Conservation (phyloP, 768 basidiomycete species). For the Tylopilus vinaceipallidus region DNA sequence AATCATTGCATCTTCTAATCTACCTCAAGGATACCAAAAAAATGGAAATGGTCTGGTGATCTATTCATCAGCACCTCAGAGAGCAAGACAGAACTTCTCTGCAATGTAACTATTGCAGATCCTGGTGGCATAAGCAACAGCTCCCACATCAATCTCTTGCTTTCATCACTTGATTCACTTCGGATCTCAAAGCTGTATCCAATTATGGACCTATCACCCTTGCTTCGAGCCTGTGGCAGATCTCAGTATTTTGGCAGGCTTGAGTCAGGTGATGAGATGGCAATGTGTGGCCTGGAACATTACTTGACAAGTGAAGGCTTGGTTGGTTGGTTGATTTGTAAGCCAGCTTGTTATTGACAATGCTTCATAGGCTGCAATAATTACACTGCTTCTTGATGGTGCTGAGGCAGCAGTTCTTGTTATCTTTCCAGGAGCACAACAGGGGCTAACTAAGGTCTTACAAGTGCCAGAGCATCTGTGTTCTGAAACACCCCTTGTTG, state of each 20-base stretch:
- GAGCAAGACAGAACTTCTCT: conserved; percentile 42
- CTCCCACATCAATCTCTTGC: conserved; percentile 48
- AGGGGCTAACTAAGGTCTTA: conserved; percentile 36
- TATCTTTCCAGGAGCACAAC: conserved; percentile 46
- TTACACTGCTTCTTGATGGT: conserved; percentile 47
- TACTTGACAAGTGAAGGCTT: conserved; percentile 48
- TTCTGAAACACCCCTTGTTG: conserved; percentile 19
- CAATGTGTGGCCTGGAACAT: conserved; percentile 39
- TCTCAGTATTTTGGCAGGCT: conserved; percentile 55
- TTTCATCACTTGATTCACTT: conserved; percentile 42
- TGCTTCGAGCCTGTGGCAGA: conserved; percentile 49
- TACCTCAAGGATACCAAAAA: conserved; percentile 48
- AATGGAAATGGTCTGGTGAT: conserved; percentile 66
- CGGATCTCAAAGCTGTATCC: conserved; percentile 48
- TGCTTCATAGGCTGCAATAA: conserved; percentile 43
- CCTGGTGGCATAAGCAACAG: conserved; percentile 41
- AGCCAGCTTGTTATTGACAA: conserved; percentile 2
- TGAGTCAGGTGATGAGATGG: conserved; percentile 40
- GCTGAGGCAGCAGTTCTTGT: conserved; percentile 51
- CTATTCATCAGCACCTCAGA: conserved; percentile 42
- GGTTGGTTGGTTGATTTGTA: conserved; percentile 34
- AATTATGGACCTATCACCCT: conserved; percentile 41
- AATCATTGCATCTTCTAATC: conserved; percentile 3
- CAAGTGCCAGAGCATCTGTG: conserved; percentile 38
- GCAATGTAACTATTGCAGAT: conserved; percentile 49